Conservation (phyloP, 306 rosid genomes). For the Oxytropis ochrocephala region DNA sequence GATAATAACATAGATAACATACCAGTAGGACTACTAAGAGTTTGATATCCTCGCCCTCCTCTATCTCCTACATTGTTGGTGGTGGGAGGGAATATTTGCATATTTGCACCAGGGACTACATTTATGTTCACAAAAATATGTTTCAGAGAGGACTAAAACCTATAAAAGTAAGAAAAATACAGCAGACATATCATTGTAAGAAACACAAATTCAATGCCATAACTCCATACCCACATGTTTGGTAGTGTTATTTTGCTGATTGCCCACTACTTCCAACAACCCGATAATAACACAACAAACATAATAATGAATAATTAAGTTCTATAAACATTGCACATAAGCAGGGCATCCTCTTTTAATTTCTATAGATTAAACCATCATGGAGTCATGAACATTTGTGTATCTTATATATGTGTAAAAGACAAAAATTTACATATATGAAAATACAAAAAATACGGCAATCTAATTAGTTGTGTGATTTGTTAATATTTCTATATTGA, state of each 20-base stretch:
- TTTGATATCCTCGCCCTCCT: conserved; percentile 67
- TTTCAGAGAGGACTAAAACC: conserved; percentile 13
- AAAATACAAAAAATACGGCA: no score
- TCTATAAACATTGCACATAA: no score
- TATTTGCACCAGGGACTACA: conserved; percentile 56
- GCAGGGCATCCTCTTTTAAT: no score
- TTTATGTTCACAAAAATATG: background rate
- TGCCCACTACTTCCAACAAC: no score
- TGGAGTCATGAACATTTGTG: no score
- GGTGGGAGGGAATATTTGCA: conserved; percentile 82
- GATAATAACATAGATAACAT: conserved; percentile 33
- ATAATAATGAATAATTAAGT: no score
- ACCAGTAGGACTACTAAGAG: conserved; percentile 64
- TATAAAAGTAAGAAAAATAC: background rate
- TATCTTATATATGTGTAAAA: no score
- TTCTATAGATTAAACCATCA: no score
- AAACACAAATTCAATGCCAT: background rate
- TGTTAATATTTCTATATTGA: no score
- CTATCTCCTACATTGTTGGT: conserved; percentile 57
- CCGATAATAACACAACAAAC: conserved; percentile 47
- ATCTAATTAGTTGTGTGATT: no score
- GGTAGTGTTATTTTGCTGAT: conserved; percentile 26
- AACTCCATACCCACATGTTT: conserved; percentile 59
- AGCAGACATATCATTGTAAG: background rate
- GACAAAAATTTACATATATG: no score